Conservation (phyloP, 345 rosid genomes). For the Eucalyptus pauciflora region DNA sequence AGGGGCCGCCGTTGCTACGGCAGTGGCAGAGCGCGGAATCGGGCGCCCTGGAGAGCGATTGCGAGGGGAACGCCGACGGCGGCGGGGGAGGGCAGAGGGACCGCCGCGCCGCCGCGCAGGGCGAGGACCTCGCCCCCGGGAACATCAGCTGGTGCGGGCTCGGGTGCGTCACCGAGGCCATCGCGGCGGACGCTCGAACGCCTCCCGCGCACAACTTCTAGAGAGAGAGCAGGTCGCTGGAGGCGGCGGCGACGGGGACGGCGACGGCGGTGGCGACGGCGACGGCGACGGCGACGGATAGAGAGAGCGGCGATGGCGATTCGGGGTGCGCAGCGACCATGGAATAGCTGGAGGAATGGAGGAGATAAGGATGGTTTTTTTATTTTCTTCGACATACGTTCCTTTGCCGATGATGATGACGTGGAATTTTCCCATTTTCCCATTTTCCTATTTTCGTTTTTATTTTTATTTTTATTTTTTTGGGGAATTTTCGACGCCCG, state of each 20-base stretch:
- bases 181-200: not conserved
- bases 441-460: too few relatives aligned
- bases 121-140: not conserved
- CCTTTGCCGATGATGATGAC: not conserved
- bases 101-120: constrained; percentile 12
- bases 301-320: too few relatives aligned
- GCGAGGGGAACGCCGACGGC: constrained; percentile 9
- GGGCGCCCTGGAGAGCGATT: constrained; percentile 4
- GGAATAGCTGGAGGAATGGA: not conserved
- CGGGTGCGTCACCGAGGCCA: constrained; percentile 58
- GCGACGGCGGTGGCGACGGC: rapidly evolving
- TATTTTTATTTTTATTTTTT: too few relatives aligned
- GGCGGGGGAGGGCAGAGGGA: not conserved
- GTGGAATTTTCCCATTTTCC: not conserved
- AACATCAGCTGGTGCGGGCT: constrained; percentile 36
- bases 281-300: not conserved
- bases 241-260: not conserved
- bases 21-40: constrained; percentile 39
- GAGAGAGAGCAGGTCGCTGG: not conserved
- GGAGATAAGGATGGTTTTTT: not conserved
- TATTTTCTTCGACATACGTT: not conserved
- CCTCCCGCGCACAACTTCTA: not conserved
- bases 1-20: constrained; percentile 1
- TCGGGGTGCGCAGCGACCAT: too few relatives aligned
- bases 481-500: not conserved